Conservation (phyloP, 75 land plant genomes). For the Sequoia sempervirens region DNA sequence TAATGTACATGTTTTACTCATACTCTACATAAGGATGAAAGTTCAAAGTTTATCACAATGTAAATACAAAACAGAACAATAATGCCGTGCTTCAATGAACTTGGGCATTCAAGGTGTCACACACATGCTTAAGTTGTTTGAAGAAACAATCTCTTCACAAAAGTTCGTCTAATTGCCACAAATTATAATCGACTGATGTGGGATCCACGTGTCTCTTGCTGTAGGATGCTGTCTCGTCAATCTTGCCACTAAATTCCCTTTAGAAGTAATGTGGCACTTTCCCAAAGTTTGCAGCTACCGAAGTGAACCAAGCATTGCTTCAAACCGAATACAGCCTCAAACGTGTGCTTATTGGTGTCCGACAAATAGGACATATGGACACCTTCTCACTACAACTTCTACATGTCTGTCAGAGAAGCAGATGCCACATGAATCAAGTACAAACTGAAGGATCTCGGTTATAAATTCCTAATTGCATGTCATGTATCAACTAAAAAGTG, state of each 20-base stretch:
- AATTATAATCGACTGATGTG: not conserved
- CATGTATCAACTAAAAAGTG: not conserved
- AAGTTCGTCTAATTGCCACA: not conserved
- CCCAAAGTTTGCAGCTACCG: not conserved
- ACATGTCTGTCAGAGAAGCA: constrained; percentile 41
- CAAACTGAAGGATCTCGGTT: not conserved
- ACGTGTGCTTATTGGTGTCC: constrained; percentile 60
- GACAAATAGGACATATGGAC: constrained; percentile 68
- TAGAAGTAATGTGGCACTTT: not conserved
- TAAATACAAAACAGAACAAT: not conserved
- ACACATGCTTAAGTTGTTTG: not conserved
- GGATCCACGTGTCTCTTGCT: not conserved
- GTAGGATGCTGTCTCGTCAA: not conserved
- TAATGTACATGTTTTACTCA: not conserved
- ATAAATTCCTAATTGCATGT: not conserved
- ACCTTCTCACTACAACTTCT: constrained; percentile 51
- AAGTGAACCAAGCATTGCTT: not conserved
- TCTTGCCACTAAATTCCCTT: not conserved
- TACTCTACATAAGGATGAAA: constrained; percentile 2
- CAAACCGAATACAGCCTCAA: constrained; percentile 39
- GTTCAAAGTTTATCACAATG: not conserved
- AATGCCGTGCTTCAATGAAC: not conserved
- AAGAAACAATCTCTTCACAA: not conserved
- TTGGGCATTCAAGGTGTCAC: not conserved
- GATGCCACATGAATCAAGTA: not conserved